Percentiles rank a stretch among this genome's conserved stretches.
Conservation (phyloP, 179 eudicot genomes). For the Gypsophila paniculata region DNA sequence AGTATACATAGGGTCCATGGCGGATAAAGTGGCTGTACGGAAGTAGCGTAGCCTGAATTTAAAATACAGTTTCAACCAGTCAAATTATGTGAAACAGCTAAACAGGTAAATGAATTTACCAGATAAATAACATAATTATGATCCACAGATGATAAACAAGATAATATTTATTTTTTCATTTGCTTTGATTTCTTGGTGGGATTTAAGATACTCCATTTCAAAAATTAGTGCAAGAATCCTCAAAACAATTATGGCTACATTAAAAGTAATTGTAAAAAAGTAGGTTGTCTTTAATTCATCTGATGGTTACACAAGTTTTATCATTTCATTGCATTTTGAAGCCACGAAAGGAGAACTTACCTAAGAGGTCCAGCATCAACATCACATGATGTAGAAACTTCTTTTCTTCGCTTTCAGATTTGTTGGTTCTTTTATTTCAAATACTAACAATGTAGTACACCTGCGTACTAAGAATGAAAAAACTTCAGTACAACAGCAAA, state of each 20-base stretch:
- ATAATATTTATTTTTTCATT: conserved; percentile 24
- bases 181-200: conserved; percentile 23
- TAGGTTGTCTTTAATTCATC: neutral
- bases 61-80: conserved; percentile 21
- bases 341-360: conserved; percentile 11
- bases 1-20: conserved; percentile 10
- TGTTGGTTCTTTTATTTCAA: neutral
- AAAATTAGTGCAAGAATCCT: conserved; percentile 18
- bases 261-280: neutral
- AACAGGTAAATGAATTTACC: conserved; percentile 22
- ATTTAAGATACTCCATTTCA: conserved; percentile 16
- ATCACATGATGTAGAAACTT: conserved; percentile 2
- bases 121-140: conserved; percentile 16
- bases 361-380: conserved; percentile 1
- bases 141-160: conserved; percentile 20
- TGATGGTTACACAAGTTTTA: neutral
- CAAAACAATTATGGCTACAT: neutral
- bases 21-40: conserved; percentile 22
- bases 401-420: neutral
- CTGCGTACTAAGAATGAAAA: conserved; percentile 2
- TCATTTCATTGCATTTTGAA: neutral
- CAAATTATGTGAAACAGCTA: conserved; percentile 2
- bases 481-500: conserved; percentile 4
- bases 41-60: conserved; percentile 2
- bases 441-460: conserved; percentile 1